These are phyloP conservation scores for Solanum pennellii DNA, from an alignment of 257 asterid species.

Conservation along the genomic window DNA sequence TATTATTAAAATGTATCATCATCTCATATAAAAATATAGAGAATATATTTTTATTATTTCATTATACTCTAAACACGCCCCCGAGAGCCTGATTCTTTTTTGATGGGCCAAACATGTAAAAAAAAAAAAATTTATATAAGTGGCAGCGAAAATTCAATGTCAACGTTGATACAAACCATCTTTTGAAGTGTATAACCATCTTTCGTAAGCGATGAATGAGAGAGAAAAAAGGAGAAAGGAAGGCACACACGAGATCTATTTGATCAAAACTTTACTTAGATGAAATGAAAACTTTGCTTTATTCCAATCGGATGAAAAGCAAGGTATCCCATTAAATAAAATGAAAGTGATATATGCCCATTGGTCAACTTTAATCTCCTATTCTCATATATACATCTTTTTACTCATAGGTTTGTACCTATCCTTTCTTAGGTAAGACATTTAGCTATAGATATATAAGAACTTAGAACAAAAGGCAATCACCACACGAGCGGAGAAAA, in stretches of 20 bases:
- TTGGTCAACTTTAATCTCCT: conserved; percentile 4
- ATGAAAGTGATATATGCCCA: background rate
- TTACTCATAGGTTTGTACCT: conserved; percentile 1
- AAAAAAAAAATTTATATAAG: fast-evolving
- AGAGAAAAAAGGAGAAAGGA: background rate
- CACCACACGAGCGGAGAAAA: conserved; percentile 23
- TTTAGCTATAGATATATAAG: background rate
- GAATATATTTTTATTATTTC: too few relatives aligned
- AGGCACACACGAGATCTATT: background rate
- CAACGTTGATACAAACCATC: fast-evolving
- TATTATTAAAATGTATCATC: too few relatives aligned
- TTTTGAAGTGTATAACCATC: background rate
- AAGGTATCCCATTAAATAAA: conserved; percentile 10
- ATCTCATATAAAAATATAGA: too few relatives aligned
- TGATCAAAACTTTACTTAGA: background rate
- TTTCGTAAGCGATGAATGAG: background rate
- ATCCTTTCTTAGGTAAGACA: background rate
- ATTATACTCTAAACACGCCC: background rate
- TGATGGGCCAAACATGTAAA: background rate
- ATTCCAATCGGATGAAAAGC: conserved; percentile 20
- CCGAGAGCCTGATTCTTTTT: background rate
- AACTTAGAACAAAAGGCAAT: background rate
- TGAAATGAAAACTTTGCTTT: conserved; percentile 5
- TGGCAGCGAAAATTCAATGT: background rate
- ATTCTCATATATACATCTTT: background rate